Base-by-base conservation (phyloP, 2,329 filamentous ascomycete genomes). In the Pseudopithomyces maydicus region DNA sequence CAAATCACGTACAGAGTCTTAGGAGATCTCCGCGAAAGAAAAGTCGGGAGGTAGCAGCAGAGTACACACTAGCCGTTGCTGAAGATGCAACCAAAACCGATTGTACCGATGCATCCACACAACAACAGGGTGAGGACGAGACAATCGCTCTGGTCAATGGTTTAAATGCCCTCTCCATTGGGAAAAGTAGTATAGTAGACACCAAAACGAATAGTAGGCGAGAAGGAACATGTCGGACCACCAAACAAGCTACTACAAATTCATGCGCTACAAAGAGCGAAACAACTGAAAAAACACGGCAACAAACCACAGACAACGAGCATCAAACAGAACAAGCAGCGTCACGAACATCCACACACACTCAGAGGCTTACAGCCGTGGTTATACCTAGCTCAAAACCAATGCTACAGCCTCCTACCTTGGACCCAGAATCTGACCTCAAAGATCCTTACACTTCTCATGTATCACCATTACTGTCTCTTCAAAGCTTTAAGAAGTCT, bases 401-500 rank as follows among this genome's bases (percentile, higher is more conserved):
- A 52, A 59, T 47, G 53, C 43, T 20, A 11, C 56, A 56, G 39
- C 45, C 63, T 14, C 66, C 54, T 20, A 45, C 50, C 23, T 43
- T 52, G 2, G 52, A 58, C 23, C 32, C 62, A 2, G 68, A 65
- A 17, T 64, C 67, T 2, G 63, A 67, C 12, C 65, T 65, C 5
- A 60, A 68, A 10, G 63, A 72, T 32, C 46, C 69, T 11, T 74
- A 70, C 52, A 56, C 62, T 1, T 35, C 57, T 7, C 68, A 76
- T 41, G 64, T 65, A 0, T 61, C 64, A 1, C 63, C 70, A 3
- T 57, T 77, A 2, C 56, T 77, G 11, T 55, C 64, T 6, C 66
- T 74, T 26, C 45, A 48, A 19, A 74, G 72, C 57, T 69, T 69
- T 44, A 58, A 61, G 45, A 61, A 56, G 38, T 55, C 46, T 35